Base-by-base conservation (phyloP, 306 rosid species). In the Vigna hirtella region DNA sequence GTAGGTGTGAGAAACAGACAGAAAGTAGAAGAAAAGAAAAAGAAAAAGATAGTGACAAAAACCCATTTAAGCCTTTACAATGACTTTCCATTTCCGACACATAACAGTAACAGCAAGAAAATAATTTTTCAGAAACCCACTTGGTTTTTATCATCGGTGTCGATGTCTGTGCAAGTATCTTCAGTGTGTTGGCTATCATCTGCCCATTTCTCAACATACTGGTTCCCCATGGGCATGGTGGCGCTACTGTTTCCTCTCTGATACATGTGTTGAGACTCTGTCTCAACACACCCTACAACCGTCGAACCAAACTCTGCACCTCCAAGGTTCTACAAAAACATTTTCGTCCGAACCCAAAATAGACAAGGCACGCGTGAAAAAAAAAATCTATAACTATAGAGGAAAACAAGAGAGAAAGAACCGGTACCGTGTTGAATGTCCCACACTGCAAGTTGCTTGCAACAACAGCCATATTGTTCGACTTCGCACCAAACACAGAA, bases 81-180 rank as follows among this genome's bases (percentile, higher is more conserved):
- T 16, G 8, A 6, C 8, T 57, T 57, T 6, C 5, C 42, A 8
- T 53, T 53, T 53, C 26, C 5, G 5, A 22, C 9, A 11, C 20
- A 28, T 14, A 59, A 59, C 32, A 55, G 15, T 20, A 59, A 59
- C 30, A 20, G 6, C 22, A 20, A 20, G 32, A 1, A 5, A 28
- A 14, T 4, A 16, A 62, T 7, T 16, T 3, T 47, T 6, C 15
- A 76, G 59, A 67, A 42, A 43, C 77, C 26, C 57, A 93, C 97
- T 58, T 85, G 93, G 70, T 74, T 87, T 75, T 82, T 91, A 22
- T 91, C 92, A 77, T 93, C 98, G 3, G 53, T 78, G 57, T 93
- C 97, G 3, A 93, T 78, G 66, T 93, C 97, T 34, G 97, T 93
- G 50, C 96, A 93, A 66, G 91, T 86, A 79, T 91, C 93, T 85